These are phyloP conservation scores for Phytophthora pini DNA, from an alignment of 352 stramenopile genomes.

Conservation along the genomic window DNA sequence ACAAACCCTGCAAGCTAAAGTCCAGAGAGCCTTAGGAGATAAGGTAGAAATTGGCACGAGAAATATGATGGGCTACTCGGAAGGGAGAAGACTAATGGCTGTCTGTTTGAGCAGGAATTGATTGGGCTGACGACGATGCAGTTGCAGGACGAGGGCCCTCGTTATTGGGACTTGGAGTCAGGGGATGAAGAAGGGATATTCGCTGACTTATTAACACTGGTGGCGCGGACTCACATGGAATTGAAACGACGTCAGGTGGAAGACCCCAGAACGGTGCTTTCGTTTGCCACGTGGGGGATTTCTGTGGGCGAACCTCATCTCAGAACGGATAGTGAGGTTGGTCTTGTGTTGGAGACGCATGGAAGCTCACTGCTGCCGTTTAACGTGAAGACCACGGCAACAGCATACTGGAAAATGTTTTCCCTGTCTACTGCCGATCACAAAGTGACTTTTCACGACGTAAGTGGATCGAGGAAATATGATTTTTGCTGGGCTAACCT, in stretches of 20 bases:
- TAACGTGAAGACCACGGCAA: constrained; percentile 17
- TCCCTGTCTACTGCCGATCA: constrained; percentile 12
- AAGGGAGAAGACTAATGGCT: neutral
- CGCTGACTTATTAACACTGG: constrained; percentile 30
- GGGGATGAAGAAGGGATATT: constrained; percentile 36
- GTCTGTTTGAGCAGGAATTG: constrained; percentile 24
- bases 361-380: constrained; percentile 26
- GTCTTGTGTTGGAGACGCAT: constrained; percentile 25
- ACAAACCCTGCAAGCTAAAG: constrained; percentile 11
- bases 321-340: constrained; percentile 10
- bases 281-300: constrained; percentile 25
- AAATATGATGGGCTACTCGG: neutral
- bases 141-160: constrained; percentile 13
- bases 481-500: neutral
- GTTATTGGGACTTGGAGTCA: constrained; percentile 16
- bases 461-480: constrained; percentile 8
- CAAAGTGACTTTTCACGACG: neutral
- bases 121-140: constrained; percentile 23
- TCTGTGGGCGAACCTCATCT: constrained; percentile 17
- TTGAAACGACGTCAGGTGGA: constrained; percentile 23
- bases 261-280: constrained; percentile 16
- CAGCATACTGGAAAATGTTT: constrained; percentile 31
- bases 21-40: constrained; percentile 14
- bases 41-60: constrained; percentile 8
- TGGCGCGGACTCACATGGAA: constrained; percentile 22